Percentiles rank a stretch among this genome's conserved stretches.
Evolutionary conservation across 495 filamentous ascomycete species (phyloP).

Genomic region (Penicilliopsis zonata): DNA sequence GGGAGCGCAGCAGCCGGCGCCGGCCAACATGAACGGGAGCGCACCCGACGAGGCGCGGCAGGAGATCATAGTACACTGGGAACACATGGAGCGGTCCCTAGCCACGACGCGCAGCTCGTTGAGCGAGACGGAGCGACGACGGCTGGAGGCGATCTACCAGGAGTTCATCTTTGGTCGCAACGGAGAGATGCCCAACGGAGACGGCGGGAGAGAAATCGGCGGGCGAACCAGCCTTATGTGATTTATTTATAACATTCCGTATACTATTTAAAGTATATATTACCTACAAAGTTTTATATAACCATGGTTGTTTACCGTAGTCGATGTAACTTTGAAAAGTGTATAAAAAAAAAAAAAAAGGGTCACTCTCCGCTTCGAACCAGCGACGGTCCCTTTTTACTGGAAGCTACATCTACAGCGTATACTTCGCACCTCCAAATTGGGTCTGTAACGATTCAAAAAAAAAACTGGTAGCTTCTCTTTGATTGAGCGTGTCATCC

Average conservation of each 20-base stretch:
- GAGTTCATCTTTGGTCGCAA: slow-evolving; percentile 88
- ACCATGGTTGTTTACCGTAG: not conserved
- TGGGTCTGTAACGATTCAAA: too few relatives aligned
- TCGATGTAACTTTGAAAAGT: too few relatives aligned
- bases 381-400: too few relatives aligned
- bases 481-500: slow-evolving; percentile 99
- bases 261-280: not conserved
- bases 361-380: too few relatives aligned
- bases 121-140: slow-evolving; percentile 54
- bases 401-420: too few relatives aligned
- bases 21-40: slow-evolving; percentile 16
- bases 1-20: slow-evolving; percentile 10
- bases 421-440: too few relatives aligned
- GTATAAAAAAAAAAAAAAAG: too few relatives aligned
- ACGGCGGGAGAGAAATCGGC: slow-evolving; percentile 81
- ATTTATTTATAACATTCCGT: slow-evolving; percentile 8
- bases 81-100: slow-evolving; percentile 68
- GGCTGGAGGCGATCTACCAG: slow-evolving; percentile 69
- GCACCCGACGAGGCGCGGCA: slow-evolving; percentile 26
- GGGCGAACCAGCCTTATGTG: slow-evolving; percentile 91
- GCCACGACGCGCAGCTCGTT: slow-evolving; percentile 76
- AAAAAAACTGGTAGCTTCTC: slow-evolving; percentile 84
- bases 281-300: not conserved
- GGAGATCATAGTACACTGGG: slow-evolving; percentile 79
- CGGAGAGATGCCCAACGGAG: slow-evolving; percentile 87